A percentile compares a stretch with the other conserved stretches of the same genome.
These are phyloP conservation scores for Nothomitra cinnamomea DNA, from an alignment of 2,329 filamentous ascomycete genomes.

Conservation along the genomic window DNA sequence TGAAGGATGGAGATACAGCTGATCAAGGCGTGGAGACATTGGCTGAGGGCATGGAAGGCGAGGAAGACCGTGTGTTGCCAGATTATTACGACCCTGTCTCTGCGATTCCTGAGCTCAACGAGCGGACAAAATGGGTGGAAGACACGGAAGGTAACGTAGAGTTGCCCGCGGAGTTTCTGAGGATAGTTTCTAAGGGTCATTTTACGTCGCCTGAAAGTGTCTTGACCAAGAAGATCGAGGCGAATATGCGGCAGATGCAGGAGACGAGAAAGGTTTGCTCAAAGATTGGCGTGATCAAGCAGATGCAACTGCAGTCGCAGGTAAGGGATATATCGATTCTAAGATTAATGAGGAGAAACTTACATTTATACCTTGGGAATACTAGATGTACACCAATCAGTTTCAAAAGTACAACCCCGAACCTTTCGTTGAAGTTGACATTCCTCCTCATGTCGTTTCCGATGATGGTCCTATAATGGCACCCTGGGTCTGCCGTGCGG, in stretches of 20 bases:
- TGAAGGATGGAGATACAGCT: conserved; percentile 28
- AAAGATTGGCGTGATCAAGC: conserved; percentile 95
- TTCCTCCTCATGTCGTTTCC: conserved; percentile 75
- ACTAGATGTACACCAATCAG: conserved; percentile 85
- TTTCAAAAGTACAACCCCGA: conserved; percentile 92
- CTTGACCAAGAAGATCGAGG: conserved; percentile 64
- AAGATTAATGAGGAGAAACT: background rate
- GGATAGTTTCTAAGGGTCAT: conserved; percentile 53
- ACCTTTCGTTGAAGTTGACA: conserved; percentile 73
- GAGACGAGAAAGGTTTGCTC: conserved; percentile 90
- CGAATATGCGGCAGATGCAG: conserved; percentile 88
- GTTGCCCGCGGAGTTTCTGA: conserved; percentile 69
- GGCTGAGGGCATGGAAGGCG: conserved; percentile 86
- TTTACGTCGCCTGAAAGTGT: conserved; percentile 62
- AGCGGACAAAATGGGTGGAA: conserved; percentile 70
- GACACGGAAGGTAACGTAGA: conserved; percentile 81
- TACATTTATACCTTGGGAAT: background rate
- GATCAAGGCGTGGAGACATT: conserved; percentile 51
- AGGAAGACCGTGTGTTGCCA: conserved; percentile 68
- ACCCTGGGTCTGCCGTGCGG: conserved; percentile 61
- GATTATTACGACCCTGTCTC: conserved; percentile 89
- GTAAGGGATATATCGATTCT: conserved; percentile 28
- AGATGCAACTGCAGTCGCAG: conserved; percentile 97
- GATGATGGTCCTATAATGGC: conserved; percentile 82
- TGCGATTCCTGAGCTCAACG: conserved; percentile 67